phyloP scores from a whole-genome alignment of 305 asterid species.

The Plantago lanceolata region DNA sequence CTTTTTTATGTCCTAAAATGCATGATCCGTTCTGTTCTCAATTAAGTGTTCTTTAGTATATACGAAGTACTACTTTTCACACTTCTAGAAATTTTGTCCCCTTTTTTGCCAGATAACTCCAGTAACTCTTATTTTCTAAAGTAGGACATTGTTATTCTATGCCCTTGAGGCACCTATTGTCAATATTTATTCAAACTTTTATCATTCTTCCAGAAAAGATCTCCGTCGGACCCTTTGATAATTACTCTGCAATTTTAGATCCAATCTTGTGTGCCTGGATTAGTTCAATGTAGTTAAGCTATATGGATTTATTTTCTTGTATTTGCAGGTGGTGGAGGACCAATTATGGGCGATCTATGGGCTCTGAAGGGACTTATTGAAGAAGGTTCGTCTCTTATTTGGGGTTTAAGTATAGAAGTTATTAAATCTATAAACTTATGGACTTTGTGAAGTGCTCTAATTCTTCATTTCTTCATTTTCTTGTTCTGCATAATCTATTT shows the following conservation, averaged over 20 bases:
- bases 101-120: not conserved
- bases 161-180: conserved; percentile 1
- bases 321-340: conserved; percentile 86
- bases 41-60: not conserved
- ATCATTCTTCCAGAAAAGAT: not conserved
- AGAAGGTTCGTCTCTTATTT: conserved; percentile 52
- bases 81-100: too few relatives aligned
- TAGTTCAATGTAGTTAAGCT: conserved; percentile 8
- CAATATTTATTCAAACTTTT: not conserved
- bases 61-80: conserved; percentile 3
- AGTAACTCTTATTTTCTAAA: not conserved
- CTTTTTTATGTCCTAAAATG: not conserved
- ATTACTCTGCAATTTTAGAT: not conserved
- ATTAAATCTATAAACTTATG: conserved; percentile 1
- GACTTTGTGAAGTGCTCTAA: conserved; percentile 11
- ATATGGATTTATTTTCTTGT: conserved; percentile 18
- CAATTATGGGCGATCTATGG: conserved; percentile 98
- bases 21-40: not conserved
- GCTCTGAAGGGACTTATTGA: conserved; percentile 89
- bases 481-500: not conserved
- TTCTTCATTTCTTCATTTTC: not conserved
- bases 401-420: conserved; percentile 8
- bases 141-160: not conserved
- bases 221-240: not conserved
- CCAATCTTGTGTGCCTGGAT: not conserved